Percentiles rank a stretch among this genome's conserved stretches.
phyloP scores from a whole-genome alignment of 768 basidiomycete genomes.

The Cyclocybe aegerita region DNA sequence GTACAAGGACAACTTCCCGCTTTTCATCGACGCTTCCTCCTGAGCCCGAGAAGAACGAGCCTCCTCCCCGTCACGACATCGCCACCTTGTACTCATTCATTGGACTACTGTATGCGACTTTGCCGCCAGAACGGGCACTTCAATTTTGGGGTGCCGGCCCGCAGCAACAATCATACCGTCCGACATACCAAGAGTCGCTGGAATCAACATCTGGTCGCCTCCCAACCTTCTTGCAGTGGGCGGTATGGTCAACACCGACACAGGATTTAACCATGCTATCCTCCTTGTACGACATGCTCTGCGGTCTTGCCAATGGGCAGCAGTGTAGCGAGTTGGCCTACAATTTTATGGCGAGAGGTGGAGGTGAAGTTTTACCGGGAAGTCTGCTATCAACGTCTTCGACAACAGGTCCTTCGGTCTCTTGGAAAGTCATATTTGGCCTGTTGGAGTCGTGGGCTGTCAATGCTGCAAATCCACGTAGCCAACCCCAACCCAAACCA shows the following conservation, averaged over 20 bases:
- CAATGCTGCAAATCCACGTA: slow-evolving; percentile 46
- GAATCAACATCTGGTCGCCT: slow-evolving; percentile 52
- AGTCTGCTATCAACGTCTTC: slow-evolving; percentile 54
- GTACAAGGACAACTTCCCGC: slow-evolving; percentile 54
- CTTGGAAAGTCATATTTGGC: slow-evolving; percentile 77
- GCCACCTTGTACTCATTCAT: slow-evolving; percentile 83
- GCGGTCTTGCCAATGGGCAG: slow-evolving; percentile 79
- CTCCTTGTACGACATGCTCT: slow-evolving; percentile 87
- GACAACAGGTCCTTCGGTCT: slow-evolving; percentile 56
- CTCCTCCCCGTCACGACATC: slow-evolving; percentile 74
- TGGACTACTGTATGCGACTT: slow-evolving; percentile 72
- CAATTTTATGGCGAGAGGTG: slow-evolving; percentile 84
- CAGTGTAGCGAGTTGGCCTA: slow-evolving; percentile 85
- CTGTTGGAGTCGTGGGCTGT: slow-evolving; percentile 74
- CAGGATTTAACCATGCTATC: slow-evolving; percentile 73
- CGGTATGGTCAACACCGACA: slow-evolving; percentile 79
- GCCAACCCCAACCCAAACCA: slow-evolving; percentile 43
- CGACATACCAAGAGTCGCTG: slow-evolving; percentile 53
- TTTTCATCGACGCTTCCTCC: slow-evolving; percentile 40
- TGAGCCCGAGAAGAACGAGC: slow-evolving; percentile 37
- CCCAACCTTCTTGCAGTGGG: slow-evolving; percentile 81
- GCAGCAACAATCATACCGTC: slow-evolving; percentile 36
- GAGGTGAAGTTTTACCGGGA: slow-evolving; percentile 65
- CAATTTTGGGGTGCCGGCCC: slow-evolving; percentile 83
- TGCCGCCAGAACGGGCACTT: slow-evolving; percentile 73